Base-by-base conservation (phyloP, 2,329 filamentous ascomycete genomes). In the Ophiostoma perfectum region DNA sequence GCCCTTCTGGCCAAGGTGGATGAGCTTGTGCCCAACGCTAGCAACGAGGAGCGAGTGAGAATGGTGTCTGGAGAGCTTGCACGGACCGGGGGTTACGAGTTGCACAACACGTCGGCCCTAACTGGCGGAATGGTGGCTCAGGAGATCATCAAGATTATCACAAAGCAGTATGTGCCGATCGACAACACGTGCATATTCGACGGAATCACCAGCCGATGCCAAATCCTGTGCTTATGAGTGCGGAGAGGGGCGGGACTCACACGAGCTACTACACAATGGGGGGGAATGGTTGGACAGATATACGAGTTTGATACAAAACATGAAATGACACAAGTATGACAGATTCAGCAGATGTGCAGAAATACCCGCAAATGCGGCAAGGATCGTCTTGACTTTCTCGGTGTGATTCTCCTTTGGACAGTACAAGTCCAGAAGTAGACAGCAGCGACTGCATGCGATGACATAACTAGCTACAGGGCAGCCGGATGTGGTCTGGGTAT, bases 91-190 rank as follows among this genome's bases (percentile, higher is more conserved):
- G 91, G 92, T 41, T 91, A 88, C 67, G 96, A 99, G 77, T 81
- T 99, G 70, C 95, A 99, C 80, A 98, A 97, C 76, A 91, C 96
- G 68, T 90, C 93, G 44, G 89, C 93, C 39, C 80, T 97, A 68
- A 90, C 89, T 0, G 96, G 95, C 42, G 96, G 95, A 3, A 90
- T 99, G 81, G 90, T 96, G 64, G 92, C 94, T n/a, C 96, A 99
- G 78, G 95, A 99, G 80, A 87, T 94, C 71, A 96, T 99, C 80
- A 99, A 99, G 77, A 86, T 94, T 69, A 85, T 90, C 74, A 90
- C 88, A 12, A 87, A 87, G 75, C 88, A 91, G 79, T 91, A 90
- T 78, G 81, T 90, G 60, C 88, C 88, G 38, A 85, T 90, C 71
- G 87, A 90, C 73, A 89, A 90, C 76, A 88, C 86, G 16, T 90